Base-by-base conservation (phyloP, 257 asterid genomes). In the Forsythia suspensa region DNA sequence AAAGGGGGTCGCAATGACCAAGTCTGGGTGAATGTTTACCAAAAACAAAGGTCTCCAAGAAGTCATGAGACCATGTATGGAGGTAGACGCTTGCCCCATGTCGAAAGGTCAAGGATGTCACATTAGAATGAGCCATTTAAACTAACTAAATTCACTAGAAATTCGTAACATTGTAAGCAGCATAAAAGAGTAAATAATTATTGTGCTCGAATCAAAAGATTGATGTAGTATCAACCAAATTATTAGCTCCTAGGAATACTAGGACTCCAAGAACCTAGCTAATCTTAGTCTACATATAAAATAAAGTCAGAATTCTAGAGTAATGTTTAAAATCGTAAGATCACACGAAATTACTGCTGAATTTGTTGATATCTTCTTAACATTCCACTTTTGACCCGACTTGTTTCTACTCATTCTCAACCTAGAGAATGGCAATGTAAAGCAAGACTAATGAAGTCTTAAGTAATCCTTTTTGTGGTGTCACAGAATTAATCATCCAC, bases 181-280 rank as follows among this genome's bases (percentile, higher is more conserved):
- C 37, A 20, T 20, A 3, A 59, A 59, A 59, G 37, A 8, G 67
- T 59, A 59, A 59, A 59, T 20, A 59, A 13, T 7, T 57, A 2
- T 7, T 59, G 37, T 59, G 67, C n/a, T n/a, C 11, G 2, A 8
- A 59, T 8, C 10, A 52, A 81, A 46, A 67, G 70, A 40, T 65
- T 51, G 7, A 70, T 65, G 84, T 57, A 51, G 80, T 73, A 80
- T 55, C 20, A 55, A 76, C 79, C 43, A 75, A 76, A 81, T 76
- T 81, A 73, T 81, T 84, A 51, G 69, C 69, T 61, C 79, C 29
- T 11, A 72, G 40, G 57, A 77, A 75, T 72, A 72, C 72, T 74
- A 57, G 29, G 73, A 68, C 70, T 65, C 76, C 75, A 78, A 75
- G 81, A 68, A 70, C 80, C 83, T 77, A 80, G 52, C 74, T 79